Base-by-base conservation (phyloP, 192 early-diverging fungal genomes). In the Phlyctochytrium planicorne region DNA sequence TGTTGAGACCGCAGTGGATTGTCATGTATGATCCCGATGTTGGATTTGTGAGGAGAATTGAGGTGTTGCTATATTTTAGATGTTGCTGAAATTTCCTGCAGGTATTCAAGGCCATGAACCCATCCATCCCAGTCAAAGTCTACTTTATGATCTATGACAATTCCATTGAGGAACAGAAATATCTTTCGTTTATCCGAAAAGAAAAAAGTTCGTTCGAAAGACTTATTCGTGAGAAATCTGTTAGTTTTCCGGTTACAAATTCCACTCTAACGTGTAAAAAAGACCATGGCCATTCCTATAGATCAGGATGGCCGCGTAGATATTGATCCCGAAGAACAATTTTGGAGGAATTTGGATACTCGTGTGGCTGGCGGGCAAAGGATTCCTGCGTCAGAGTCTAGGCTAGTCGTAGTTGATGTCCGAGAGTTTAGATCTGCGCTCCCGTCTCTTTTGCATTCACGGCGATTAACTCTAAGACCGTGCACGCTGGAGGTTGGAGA, bases 131-230 rank as follows among this genome's bases (percentile, higher is more conserved):
- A 23, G 67, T 90, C 23, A 88, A 88, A 60, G 91, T 98, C 3
- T 97, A 94, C 63, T 97, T 98, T 74, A 81, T 97, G 70, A 82
- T 95, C 0, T 98, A 99, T 72, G 91, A 96, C 59, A 91, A 95
- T 75, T 94, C 92, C 4, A 84, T 95, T 0, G 95, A 99, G 74
- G 97, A 97, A 75, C 96, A 98, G 75, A 76, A 84, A 30, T 98
- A 94, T 65, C 71, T 98, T 34, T 90, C 89, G 27, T 74, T 79
- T 0, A 87, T 98, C 66, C 79, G 96, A 24, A 84, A 84, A 50
- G 96, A 98, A 73, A 95, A 95, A 71, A 88, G 93, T 62, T 86
- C 96, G 0, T 99, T 99, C 80, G 95, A 98, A 72, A 89, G 83
- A 52, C 68, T 98, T 37, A 97, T 98, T 64, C 67, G 82, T 20